Evolutionary conservation across 225 moss, liverwort and hornwort genomes (phyloP).

Genomic region (Polytrichum commune): DNA sequence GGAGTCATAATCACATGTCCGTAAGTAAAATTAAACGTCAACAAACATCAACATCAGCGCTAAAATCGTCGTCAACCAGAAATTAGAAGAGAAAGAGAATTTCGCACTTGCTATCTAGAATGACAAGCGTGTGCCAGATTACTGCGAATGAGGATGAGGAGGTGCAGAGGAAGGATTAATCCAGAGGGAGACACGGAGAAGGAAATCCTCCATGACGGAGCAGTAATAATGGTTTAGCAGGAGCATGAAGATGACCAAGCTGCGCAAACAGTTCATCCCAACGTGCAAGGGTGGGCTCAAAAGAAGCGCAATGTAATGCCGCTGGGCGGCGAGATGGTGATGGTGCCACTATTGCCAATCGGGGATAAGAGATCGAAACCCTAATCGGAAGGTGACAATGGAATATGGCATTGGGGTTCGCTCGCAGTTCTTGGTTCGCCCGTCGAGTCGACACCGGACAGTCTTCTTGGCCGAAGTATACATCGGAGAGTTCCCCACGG

Average conservation of each 20-base stretch:
- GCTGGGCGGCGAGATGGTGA: background rate
- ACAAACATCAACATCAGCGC: no score
- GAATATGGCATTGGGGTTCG: background rate
- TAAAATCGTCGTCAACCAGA: no score
- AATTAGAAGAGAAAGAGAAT: no score
- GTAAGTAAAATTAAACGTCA: no score
- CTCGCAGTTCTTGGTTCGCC: background rate
- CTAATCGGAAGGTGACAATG: no score
- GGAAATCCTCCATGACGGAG: constrained; percentile 11
- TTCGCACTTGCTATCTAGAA: background rate
- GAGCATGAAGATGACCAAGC: constrained; percentile 12
- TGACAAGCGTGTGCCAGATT: background rate
- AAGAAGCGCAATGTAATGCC: background rate
- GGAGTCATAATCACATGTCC: no score
- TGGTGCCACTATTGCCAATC: no score
- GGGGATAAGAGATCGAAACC: no score
- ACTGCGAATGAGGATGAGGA: background rate
- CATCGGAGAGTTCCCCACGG: constrained; percentile 1
- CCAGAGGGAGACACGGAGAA: background rate
- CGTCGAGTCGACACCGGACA: background rate
- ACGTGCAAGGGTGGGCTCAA: background rate
- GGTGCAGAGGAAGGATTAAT: background rate
- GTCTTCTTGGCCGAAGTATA: background rate
- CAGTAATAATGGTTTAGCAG: constrained; percentile 9
- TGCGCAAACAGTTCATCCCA: constrained; percentile 13